Evolutionary conservation across 2,329 filamentous ascomycete genomes (phyloP).

Genomic region (Phaeophleospora eucalypticola): DNA sequence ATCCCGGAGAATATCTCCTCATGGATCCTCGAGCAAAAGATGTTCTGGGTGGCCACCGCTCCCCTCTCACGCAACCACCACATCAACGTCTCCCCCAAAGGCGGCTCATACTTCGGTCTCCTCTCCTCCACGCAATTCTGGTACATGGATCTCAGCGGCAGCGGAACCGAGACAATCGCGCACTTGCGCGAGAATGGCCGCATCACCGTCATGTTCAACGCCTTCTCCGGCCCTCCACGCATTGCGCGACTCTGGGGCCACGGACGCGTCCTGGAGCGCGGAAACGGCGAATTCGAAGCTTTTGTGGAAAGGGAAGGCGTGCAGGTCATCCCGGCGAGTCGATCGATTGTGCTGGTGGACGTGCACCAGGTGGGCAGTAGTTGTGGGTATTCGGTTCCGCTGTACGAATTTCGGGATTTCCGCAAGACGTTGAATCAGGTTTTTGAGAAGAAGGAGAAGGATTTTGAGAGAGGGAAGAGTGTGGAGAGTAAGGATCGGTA

Average conservation of each 20-base stretch:
- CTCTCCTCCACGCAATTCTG: slow-evolving; percentile 39
- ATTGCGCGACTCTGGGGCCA: slow-evolving; percentile 44
- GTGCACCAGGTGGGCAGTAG: slow-evolving; percentile 42
- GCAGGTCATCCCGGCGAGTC: slow-evolving; percentile 34
- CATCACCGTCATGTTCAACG: slow-evolving; percentile 42
- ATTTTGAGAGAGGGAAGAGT: slow-evolving; percentile 34
- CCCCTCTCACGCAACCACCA: slow-evolving; percentile 40
- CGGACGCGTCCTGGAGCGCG: slow-evolving; percentile 37
- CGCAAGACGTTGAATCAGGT: slow-evolving; percentile 39
- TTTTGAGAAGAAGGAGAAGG: slow-evolving; percentile 38
- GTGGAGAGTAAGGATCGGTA: slow-evolving; percentile 42
- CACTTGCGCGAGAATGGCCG: slow-evolving; percentile 45
- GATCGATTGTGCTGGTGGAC: slow-evolving; percentile 41
- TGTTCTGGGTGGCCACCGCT: slow-evolving; percentile 43
- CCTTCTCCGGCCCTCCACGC: slow-evolving; percentile 39
- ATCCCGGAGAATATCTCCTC: slow-evolving; percentile 36
- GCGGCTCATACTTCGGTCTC: slow-evolving; percentile 42
- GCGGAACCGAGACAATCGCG: slow-evolving; percentile 42
- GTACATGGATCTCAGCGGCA: slow-evolving; percentile 44
- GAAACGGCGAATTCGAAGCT: slow-evolving; percentile 28
- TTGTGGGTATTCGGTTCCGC: slow-evolving; percentile 44
- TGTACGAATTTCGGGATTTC: slow-evolving; percentile 42
- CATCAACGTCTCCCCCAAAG: slow-evolving; percentile 46
- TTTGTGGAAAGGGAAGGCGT: slow-evolving; percentile 36
- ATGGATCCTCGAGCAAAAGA: slow-evolving; percentile 44